Evolutionary conservation across 1,284 basidiomycete species (phyloP), one percentile per base, ranked within the genome.

Genomic region (Ganoderma boninense): DNA sequence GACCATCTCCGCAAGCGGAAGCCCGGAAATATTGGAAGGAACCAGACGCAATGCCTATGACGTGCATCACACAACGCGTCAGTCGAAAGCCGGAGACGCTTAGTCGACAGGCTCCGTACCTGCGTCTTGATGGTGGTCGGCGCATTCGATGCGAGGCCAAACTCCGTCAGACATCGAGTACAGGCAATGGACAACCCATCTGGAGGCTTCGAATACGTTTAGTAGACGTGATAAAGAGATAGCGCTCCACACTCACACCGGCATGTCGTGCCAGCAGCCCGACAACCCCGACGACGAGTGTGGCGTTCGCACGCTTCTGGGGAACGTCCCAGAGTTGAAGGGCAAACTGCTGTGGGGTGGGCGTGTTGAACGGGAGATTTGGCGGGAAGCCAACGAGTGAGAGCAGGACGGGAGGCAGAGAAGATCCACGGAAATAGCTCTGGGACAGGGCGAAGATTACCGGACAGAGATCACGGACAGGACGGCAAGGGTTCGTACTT

Each of bases 381-480:
- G 92, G 86, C 0, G 97, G 97, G 80, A 96, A 97, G 73, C 94
- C 90, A 29, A 99, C 88, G 40, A 98, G 95, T 80, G 96, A 98
- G 74, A 95, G 91, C 35, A 99, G 88, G 26, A 98, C 88, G 1
- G 95, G 89, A 64, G 97, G 95, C 59, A 97, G 88, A 10, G 93
- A 87, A 1, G 96, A 95, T 83, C 98, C 97, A 69, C 96, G 92
- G 84, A 99, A 98, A 85, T 98, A 99, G 80, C 97, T 98, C 95
- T 98, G 78, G 42, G 43, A 68, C 40, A 13, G 66, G 32, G 44
- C 43, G 62, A 64, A 29, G 40, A n/a, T 60, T 66, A 68, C 62
- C 35, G 66, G 40, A 42, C 38, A 67, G 42, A 42, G 23, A 70
- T 64, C 63, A 56, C 46, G 38, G 65, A 69, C 67, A 71, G 69